Evolutionary conservation across 2,329 filamentous ascomycete species (phyloP), one percentile per base, ranked within the genome.

Genomic region (Thelonectria rubi): DNA sequence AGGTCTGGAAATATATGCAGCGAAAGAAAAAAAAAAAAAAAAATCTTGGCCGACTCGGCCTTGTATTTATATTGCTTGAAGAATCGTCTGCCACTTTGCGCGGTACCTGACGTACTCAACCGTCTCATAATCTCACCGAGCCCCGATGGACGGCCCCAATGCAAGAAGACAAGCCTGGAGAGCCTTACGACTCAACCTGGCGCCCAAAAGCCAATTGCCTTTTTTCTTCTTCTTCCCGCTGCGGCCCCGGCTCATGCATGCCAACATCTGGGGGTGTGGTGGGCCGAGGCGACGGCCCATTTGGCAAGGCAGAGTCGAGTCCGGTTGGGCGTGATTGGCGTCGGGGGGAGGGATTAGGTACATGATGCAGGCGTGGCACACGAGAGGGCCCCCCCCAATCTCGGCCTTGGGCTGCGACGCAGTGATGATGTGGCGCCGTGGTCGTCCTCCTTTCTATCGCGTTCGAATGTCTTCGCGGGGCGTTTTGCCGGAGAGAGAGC

Each of bases 291-390:
- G 15, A 37, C 11, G 12, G 34, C 6, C 34, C 26, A 5, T 30
- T 37, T 37, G 34, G 34, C 15, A 37, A 37, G 34, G 34, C 12
- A 46, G 42, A 46, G 42, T 21, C 20, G 12, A 46, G 17, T 8
- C 42, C 2, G 12, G 18, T 6, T 12, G 42, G 20, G 34, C 6
- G 14, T 68, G 61, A 70, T 71, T 69, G 65, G 66, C 3, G 57
- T 55, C 51, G 34, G 10, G 26, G 10, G 26, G 26, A 5, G n/a
- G n/a, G n/a, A n/a, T 37, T 1, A n/a, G 26, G 3, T 6, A 3
- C 5, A 21, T 52, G 50, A 49, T 64, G 66, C 34, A 37, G 3
- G 24, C 4, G 24, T 8, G 7, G 26, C 7, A 30, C 26, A 30
- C 10, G 60, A 65, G 46, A 40, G 24, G 40, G 39, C 58, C 18